phyloP scores from a whole-genome alignment of 345 rosid species.

The Chamaenerion angustifolium region DNA sequence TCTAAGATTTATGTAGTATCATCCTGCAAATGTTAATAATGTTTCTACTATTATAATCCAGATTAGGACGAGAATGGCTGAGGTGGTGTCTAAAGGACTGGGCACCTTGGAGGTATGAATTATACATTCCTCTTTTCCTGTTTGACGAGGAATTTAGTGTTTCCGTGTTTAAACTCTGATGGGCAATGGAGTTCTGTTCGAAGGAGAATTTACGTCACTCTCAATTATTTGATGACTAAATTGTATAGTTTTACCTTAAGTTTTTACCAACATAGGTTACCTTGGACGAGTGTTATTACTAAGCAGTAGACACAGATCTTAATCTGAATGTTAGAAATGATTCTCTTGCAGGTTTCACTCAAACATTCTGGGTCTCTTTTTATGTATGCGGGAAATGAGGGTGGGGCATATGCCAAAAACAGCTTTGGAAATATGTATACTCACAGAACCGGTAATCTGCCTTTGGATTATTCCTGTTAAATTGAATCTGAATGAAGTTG shows the following conservation, averaged over 20 bases:
- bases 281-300: not conserved
- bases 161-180: too few species aligned
- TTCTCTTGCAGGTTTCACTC: slow-evolving; percentile 56
- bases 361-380: slow-evolving; percentile 98
- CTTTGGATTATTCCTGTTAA: not conserved
- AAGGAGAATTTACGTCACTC: too few species aligned
- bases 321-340: slow-evolving; percentile 9
- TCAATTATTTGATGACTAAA: too few species aligned
- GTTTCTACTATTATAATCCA: slow-evolving; percentile 13
- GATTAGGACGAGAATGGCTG: slow-evolving; percentile 81
- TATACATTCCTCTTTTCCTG: not conserved
- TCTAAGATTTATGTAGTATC: not conserved
- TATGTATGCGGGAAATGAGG: slow-evolving; percentile 83
- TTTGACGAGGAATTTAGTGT: slow-evolving; percentile 1
- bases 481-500: not conserved
- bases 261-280: too few species aligned
- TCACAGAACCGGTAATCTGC: not conserved
- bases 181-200: too few species aligned
- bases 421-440: slow-evolving; percentile 92
- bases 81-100: slow-evolving; percentile 76
- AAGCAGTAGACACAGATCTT: not conserved
- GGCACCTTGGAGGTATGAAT: slow-evolving; percentile 71
- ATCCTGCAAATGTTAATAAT: not conserved
- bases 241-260: too few species aligned
- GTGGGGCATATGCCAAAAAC: slow-evolving; percentile 99